Percentiles rank a stretch among this genome's conserved stretches.
Evolutionary conservation across 2,329 filamentous ascomycete species (phyloP).

Genomic region (Cercospora janseana): DNA sequence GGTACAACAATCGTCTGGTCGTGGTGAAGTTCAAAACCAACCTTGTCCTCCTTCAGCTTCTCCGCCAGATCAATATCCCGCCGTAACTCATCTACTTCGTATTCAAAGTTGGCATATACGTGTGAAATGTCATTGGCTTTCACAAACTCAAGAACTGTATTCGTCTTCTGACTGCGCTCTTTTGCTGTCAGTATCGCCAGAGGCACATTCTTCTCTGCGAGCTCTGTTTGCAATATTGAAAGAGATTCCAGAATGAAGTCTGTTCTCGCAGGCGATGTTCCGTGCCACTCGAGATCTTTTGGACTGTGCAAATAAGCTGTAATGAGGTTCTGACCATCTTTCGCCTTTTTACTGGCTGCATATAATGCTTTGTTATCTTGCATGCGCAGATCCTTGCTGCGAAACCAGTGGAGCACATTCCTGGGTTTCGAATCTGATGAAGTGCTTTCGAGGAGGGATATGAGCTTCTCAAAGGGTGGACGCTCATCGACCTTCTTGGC

Average conservation of each 20-base stretch:
- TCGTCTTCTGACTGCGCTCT: constrained; percentile 44
- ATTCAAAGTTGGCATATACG: constrained; percentile 65
- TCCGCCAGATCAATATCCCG: constrained; percentile 48
- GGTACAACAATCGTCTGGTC: constrained; percentile 53
- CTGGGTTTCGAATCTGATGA: constrained; percentile 40
- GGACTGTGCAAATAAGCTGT: constrained; percentile 50
- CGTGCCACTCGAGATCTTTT: constrained; percentile 52
- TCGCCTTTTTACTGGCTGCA: constrained; percentile 48
- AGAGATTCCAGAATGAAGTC: constrained; percentile 52
- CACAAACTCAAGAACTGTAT: constrained; percentile 45
- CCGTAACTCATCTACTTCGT: constrained; percentile 85
- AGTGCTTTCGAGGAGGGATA: constrained; percentile 42
- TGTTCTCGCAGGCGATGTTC: constrained; percentile 49
- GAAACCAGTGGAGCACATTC: constrained; percentile 53
- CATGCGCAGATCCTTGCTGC: constrained; percentile 51
- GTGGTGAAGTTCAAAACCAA: constrained; percentile 47
- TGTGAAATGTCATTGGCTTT: constrained; percentile 48
- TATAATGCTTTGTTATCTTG: constrained; percentile 52
- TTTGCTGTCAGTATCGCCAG: constrained; percentile 47
- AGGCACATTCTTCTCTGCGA: constrained; percentile 51
- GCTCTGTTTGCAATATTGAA: constrained; percentile 46
- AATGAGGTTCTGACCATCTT: constrained; percentile 45
- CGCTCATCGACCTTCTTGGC: constrained; percentile 51
- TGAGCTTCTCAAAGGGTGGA: constrained; percentile 45
- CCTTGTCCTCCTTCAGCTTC: constrained; percentile 35